A percentile compares a stretch with the other conserved stretches of the same genome.
phyloP scores from a whole-genome alignment of 176 grass and related monocot genomes.

The Lolium multiflorum region DNA sequence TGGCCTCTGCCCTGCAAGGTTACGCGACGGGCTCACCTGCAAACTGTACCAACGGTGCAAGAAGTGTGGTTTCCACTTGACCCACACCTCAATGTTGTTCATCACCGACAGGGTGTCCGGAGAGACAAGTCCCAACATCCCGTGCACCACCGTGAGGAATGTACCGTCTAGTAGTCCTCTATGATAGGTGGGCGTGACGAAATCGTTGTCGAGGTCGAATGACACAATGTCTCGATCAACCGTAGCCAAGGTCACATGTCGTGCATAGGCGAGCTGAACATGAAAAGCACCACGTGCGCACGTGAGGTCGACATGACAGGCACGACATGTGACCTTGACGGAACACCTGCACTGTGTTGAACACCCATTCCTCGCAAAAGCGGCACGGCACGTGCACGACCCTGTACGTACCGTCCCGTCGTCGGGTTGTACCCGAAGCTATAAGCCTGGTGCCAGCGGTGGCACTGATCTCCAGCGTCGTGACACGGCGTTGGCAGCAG shows the following conservation, averaged over 20 bases:
- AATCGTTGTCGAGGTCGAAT: neutral
- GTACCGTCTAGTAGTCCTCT: neutral
- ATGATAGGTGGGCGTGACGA: neutral
- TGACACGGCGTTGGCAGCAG: no score
- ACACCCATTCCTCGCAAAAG: neutral
- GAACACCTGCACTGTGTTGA: neutral
- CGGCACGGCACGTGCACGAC: slow-evolving; percentile 21
- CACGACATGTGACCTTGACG: neutral
- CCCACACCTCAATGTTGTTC: neutral
- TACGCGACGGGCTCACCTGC: neutral
- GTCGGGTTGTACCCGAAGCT: slow-evolving; percentile 4
- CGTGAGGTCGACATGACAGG: no score
- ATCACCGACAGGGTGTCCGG: neutral
- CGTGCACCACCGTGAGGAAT: neutral
- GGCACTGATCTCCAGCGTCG: neutral
- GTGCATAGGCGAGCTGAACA: no score
- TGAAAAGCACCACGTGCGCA: no score
- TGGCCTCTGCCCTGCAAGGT: neutral
- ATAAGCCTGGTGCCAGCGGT: neutral
- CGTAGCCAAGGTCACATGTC: neutral
- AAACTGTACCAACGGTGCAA: neutral
- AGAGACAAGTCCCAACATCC: neutral
- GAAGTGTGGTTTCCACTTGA: neutral
- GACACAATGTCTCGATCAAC: neutral
- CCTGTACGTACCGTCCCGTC: slow-evolving; percentile 18